Conservation (phyloP, 805 yeast species). For the Metschnikowia aberdeeniae region DNA sequence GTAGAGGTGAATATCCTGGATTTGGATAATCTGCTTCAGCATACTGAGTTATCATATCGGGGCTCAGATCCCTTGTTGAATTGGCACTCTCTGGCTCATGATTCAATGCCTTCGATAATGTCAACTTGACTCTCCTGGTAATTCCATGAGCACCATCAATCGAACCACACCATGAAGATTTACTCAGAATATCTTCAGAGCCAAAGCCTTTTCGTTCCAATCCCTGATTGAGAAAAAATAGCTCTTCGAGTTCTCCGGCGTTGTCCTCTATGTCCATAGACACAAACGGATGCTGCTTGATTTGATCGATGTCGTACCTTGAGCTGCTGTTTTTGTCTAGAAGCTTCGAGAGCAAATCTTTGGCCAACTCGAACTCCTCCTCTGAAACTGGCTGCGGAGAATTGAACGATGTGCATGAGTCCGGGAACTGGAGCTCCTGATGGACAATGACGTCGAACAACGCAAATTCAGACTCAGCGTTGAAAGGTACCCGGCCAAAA, state of each 20-base stretch:
- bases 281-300: conserved; percentile 72
- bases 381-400: conserved; percentile 38
- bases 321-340: conserved; percentile 65
- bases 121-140: conserved; percentile 52
- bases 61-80: not conserved
- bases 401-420: conserved; percentile 26
- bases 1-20: not conserved
- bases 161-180: not conserved
- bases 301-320: conserved; percentile 66
- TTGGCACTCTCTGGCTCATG: conserved; percentile 20
- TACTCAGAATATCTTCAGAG: not conserved
- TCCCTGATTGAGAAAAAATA: conserved; percentile 28
- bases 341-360: conserved; percentile 57
- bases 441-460: conserved; percentile 77
- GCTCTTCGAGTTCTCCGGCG: conserved; percentile 30
- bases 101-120: conserved; percentile 31
- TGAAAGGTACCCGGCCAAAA: conserved; percentile 86
- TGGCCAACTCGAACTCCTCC: conserved; percentile 44
- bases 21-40: not conserved
- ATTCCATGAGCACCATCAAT: conserved; percentile 58
- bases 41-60: not conserved
- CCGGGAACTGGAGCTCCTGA: conserved; percentile 57
- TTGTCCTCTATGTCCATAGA: conserved; percentile 39
- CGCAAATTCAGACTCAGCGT: conserved; percentile 81
- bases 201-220: not conserved